Conservation (phyloP, 1,284 basidiomycete genomes). For the Fomitopsis pinicola region DNA sequence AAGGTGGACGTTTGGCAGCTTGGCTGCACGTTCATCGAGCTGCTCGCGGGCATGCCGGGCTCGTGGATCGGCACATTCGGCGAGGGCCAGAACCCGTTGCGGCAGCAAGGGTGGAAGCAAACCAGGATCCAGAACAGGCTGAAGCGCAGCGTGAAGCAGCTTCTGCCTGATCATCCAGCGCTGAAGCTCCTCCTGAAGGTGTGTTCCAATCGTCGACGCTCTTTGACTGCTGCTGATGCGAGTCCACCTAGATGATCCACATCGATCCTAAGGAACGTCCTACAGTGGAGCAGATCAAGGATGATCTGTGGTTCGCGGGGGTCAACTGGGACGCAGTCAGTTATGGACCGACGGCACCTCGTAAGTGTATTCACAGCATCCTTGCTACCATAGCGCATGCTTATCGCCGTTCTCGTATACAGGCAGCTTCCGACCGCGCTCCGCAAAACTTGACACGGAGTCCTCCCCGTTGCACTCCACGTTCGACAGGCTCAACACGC, state of each 20-base stretch:
- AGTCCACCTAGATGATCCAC: slow-evolving; percentile 13
- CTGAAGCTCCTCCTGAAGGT: slow-evolving; percentile 9
- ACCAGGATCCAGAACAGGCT: background rate
- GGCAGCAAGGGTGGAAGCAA: background rate
- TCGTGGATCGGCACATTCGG: slow-evolving; percentile 3
- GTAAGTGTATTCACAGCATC: background rate
- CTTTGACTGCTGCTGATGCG: background rate
- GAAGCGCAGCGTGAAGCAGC: background rate
- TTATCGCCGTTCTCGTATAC: background rate
- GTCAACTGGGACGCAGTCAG: slow-evolving; percentile 2
- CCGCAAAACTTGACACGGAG: background rate
- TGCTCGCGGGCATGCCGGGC: slow-evolving; percentile 5
- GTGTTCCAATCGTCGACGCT: background rate
- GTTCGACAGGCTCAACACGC: no score
- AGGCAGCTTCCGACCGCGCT: background rate
- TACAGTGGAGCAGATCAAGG: slow-evolving; percentile 9
- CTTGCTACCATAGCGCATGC: background rate
- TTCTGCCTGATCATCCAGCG: background rate
- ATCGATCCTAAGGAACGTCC: slow-evolving; percentile 12
- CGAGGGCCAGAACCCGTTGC: background rate
- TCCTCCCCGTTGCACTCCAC: no score
- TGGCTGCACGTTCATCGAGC: slow-evolving; percentile 19
- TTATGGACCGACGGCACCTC: background rate
- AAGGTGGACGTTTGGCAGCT: slow-evolving; percentile 20
- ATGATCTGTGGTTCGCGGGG: slow-evolving; percentile 12